A percentile compares a stretch with the other conserved stretches of the same genome.
Conservation (phyloP, 2,329 filamentous ascomycete genomes). For the Arthrobotrys conoides region DNA sequence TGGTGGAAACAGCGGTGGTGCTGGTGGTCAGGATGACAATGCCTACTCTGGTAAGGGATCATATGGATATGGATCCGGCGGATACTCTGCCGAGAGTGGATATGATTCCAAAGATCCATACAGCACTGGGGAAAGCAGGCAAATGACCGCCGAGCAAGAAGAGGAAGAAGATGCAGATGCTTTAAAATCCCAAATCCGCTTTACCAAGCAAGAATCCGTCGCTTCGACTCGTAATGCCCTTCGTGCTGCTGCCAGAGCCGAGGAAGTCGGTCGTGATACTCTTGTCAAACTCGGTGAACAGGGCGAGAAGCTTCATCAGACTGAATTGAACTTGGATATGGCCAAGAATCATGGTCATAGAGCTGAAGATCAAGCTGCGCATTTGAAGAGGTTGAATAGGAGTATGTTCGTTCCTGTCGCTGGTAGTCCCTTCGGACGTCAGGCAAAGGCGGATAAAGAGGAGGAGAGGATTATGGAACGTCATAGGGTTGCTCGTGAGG, state of each 20-base stretch:
- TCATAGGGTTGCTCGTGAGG: constrained; percentile 76
- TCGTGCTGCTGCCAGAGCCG: constrained; percentile 76
- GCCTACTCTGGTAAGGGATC: constrained; percentile 4
- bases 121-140: constrained; percentile 66
- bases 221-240: constrained; percentile 79
- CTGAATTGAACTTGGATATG: constrained; percentile 84
- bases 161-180: constrained; percentile 80
- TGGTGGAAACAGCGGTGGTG: constrained; percentile 14
- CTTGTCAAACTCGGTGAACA: constrained; percentile 82
- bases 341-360: constrained; percentile 81
- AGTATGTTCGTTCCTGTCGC: constrained; percentile 93
- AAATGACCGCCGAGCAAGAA: constrained; percentile 84
- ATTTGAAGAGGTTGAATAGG: constrained; percentile 86
- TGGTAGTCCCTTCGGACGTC: constrained; percentile 81
- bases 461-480: constrained; percentile 80
- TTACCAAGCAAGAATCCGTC: constrained; percentile 83
- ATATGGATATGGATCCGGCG: constrained; percentile 21
- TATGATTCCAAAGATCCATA: constrained; percentile 39
- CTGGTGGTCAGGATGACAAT: constrained; percentile 14
- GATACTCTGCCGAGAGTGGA: constrained; percentile 32
- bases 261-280: constrained; percentile 80
- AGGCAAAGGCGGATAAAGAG: constrained; percentile 74
- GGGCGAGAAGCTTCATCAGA: constrained; percentile 84
- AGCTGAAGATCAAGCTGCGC: constrained; percentile 83
- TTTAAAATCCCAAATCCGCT: constrained; percentile 80